Evolutionary conservation across 495 filamentous ascomycete species (phyloP).

Genomic region (Penicillium salamii): DNA sequence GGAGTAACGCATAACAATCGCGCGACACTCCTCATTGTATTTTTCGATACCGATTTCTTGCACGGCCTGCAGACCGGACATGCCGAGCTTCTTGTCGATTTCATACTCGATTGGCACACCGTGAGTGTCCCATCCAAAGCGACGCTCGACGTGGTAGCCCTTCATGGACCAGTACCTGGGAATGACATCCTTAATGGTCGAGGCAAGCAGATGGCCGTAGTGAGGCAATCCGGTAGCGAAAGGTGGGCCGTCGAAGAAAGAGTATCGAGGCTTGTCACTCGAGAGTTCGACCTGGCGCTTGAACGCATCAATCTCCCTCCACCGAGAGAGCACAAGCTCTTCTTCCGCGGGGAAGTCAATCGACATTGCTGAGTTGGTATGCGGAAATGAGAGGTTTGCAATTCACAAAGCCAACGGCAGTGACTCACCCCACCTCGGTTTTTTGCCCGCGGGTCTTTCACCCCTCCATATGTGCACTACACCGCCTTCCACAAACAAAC

Average conservation of each 20-base stretch:
- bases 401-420: neutral
- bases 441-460: slow-evolving; percentile 23
- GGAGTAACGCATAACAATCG: slow-evolving; percentile 92
- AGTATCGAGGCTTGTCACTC: slow-evolving; percentile 70
- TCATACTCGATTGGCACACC: slow-evolving; percentile 95
- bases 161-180: slow-evolving; percentile 98
- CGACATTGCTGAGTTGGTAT: slow-evolving; percentile 55
- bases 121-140: slow-evolving; percentile 88
- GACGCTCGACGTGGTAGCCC: slow-evolving; percentile 74
- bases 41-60: slow-evolving; percentile 80
- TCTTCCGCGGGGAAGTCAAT: slow-evolving; percentile 93
- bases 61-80: slow-evolving; percentile 86
- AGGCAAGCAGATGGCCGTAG: slow-evolving; percentile 93
- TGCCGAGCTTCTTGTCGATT: slow-evolving; percentile 95
- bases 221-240: slow-evolving; percentile 80
- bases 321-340: slow-evolving; percentile 72
- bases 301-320: slow-evolving; percentile 91
- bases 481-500: slow-evolving; percentile 12
- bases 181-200: slow-evolving; percentile 97
- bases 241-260: slow-evolving; percentile 58
- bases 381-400: slow-evolving; percentile 13
- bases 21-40: slow-evolving; percentile 90
- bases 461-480: slow-evolving; percentile 1
- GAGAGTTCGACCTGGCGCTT: slow-evolving; percentile 71
- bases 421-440: slow-evolving; percentile 16